phyloP scores from a whole-genome alignment of 1,139 yeast genomes.

The Williopsis jadinii region DNA sequence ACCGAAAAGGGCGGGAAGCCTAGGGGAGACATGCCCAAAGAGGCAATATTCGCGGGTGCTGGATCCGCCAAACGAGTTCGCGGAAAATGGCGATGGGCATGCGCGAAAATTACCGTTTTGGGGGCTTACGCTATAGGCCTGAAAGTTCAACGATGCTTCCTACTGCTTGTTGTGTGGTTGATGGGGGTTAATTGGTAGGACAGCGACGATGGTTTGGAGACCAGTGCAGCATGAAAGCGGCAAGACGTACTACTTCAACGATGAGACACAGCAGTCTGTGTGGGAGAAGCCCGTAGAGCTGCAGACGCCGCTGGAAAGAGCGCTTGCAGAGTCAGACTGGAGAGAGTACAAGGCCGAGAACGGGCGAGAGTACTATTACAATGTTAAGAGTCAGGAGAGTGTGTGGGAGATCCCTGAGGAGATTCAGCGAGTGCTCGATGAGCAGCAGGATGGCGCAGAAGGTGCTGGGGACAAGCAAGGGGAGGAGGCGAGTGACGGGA shows the following conservation, averaged over 20 bases:
- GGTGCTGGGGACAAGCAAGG: neutral
- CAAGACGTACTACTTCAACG: slow-evolving; percentile 62
- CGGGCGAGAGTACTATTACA: slow-evolving; percentile 68
- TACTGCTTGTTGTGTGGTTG: too few relatives aligned
- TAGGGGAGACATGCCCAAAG: too few relatives aligned
- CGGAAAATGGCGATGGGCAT: too few relatives aligned
- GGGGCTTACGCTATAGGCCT: too few relatives aligned
- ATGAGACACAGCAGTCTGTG: slow-evolving; percentile 59
- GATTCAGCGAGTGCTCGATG: slow-evolving; percentile 7
- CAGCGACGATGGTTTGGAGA: slow-evolving; percentile 43
- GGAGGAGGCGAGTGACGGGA: neutral
- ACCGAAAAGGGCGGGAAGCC: too few relatives aligned
- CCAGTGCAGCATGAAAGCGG: slow-evolving; percentile 60
- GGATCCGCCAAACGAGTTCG: too few relatives aligned
- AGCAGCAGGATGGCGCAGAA: slow-evolving; percentile 3
- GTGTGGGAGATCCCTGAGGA: slow-evolving; percentile 75
- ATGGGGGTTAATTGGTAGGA: too few relatives aligned
- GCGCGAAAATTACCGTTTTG: too few relatives aligned
- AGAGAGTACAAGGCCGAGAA: slow-evolving; percentile 56
- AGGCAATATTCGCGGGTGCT: too few relatives aligned
- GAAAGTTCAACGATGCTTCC: neutral
- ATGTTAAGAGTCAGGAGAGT: slow-evolving; percentile 55
- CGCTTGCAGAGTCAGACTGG: slow-evolving; percentile 45
- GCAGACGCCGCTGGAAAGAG: slow-evolving; percentile 30
- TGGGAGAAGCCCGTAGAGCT: slow-evolving; percentile 75